These are phyloP conservation scores for Tolypocladium tundrense DNA, from an alignment of 2,329 filamentous ascomycete species.

Conservation along the genomic window DNA sequence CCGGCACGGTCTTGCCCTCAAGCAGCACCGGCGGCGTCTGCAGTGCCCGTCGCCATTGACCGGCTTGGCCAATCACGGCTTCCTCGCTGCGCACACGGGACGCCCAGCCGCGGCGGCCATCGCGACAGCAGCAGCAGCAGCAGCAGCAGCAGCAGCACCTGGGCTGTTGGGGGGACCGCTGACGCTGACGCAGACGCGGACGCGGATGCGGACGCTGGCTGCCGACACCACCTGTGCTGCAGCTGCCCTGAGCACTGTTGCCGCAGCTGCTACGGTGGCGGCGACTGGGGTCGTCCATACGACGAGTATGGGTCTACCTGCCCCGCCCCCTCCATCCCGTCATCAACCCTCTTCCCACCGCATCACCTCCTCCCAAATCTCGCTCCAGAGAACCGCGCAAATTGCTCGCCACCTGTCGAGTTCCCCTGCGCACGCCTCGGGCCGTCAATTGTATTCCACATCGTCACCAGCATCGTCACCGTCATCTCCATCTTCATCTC, in stretches of 20 bases:
- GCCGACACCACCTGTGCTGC: background rate
- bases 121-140: background rate
- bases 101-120: background rate
- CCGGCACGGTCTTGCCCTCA: background rate
- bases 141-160: background rate
- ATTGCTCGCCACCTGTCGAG: constrained; percentile 43
- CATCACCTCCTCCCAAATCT: constrained; percentile 26
- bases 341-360: constrained; percentile 8
- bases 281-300: constrained; percentile 1
- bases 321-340: constrained; percentile 28
- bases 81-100: background rate
- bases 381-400: constrained; percentile 40
- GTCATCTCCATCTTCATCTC: constrained; percentile 5
- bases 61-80: constrained; percentile 6
- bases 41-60: constrained; percentile 1
- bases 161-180: background rate
- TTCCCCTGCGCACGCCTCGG: constrained; percentile 1
- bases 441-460: background rate
- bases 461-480: constrained; percentile 9
- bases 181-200: background rate
- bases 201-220: background rate
- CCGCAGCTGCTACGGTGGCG: background rate
- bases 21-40: constrained; percentile 5
- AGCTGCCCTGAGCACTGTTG: background rate
- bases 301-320: constrained; percentile 18